Base-by-base conservation (phyloP, 768 basidiomycete species). In the Panaeolus cyanescens region DNA sequence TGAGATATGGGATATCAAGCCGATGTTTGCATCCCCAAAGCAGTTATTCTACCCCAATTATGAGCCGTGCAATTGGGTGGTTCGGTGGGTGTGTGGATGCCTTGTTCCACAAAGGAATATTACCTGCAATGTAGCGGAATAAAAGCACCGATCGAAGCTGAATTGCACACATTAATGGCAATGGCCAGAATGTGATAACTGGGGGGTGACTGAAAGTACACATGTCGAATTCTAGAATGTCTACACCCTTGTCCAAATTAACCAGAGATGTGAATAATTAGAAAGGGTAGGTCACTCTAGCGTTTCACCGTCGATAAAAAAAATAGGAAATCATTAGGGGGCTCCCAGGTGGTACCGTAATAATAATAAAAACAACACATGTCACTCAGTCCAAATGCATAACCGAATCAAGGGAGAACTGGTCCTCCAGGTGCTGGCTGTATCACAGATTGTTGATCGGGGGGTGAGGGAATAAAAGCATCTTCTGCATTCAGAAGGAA, bases 401-500 rank as follows among this genome's bases (percentile, higher is more conserved):
- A 28, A 42, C 39, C 45, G 45, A 50, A 25, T 50, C 45, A 50
- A 50, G 25, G 45, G 45, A 6, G 45, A 28, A 50, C 45, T 13
- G 6, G 25, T 25, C 30, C 45, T 50, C 30, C 45, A 50, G 45
- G 45, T 50, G 22, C 25, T 50, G 22, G 45, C 3, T 7, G 25
- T 50, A 50, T 50, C 45, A 28, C 45, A 50, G 45, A 50, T 50
- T 50, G 45, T 28, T 28, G 45, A 50, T 50, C 45, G 45, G 45
- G 45, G 6, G 45, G 30, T 13, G 45, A 50, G 45, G 45, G 45
- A 28, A 50, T 28, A 50, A 28, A 28, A 13, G 13, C 67, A 17
- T 71, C 62, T 22, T 68, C 64, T 20, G 61, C 62, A 54, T 74
- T 70, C 59, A 74, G 64, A 22, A 74, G 62, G 55, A 70, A 71